phyloP scores from a whole-genome alignment of 2,329 filamentous ascomycete species.

The Parastagonospora avenae region DNA sequence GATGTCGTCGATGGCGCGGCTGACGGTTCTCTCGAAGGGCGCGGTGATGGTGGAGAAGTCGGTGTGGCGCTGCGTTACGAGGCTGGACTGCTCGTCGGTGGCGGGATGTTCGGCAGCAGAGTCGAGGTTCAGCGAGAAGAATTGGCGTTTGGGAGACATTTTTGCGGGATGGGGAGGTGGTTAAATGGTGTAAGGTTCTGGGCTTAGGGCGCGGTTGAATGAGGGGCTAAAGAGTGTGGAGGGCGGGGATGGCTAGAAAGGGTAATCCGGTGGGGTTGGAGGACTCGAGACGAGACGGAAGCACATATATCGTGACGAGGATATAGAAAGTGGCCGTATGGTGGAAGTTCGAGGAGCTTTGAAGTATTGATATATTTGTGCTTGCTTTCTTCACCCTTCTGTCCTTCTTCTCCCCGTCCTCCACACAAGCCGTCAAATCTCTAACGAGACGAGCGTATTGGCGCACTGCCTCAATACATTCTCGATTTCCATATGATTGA shows the following conservation, averaged over 20 bases:
- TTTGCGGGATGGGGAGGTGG: conserved; percentile 6
- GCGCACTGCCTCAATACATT: no score
- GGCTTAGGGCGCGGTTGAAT: conserved; percentile 15
- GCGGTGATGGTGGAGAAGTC: conserved; percentile 44
- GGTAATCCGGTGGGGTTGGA: conserved; percentile 33
- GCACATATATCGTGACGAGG: background rate
- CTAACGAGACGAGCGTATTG: no score
- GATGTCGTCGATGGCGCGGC: conserved; percentile 39
- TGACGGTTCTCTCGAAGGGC: conserved; percentile 43
- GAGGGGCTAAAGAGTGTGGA: conserved; percentile 21
- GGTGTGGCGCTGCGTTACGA: conserved; percentile 36
- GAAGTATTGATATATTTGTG: background rate
- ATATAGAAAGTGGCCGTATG: background rate
- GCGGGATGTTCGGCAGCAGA: conserved; percentile 46
- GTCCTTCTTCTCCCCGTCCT: no score
- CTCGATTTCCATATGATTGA: no score
- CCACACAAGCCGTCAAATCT: no score
- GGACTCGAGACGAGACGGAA: conserved; percentile 9
- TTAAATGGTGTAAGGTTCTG: conserved; percentile 27
- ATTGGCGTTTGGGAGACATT: conserved; percentile 36
- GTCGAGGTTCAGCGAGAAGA: conserved; percentile 48
- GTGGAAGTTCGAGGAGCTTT: no score
- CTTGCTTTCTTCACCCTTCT: no score
- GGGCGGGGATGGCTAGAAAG: conserved; percentile 29
- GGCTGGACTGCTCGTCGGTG: conserved; percentile 44